Base-by-base conservation (phyloP, 768 basidiomycete genomes). In the Russula vinacea region DNA sequence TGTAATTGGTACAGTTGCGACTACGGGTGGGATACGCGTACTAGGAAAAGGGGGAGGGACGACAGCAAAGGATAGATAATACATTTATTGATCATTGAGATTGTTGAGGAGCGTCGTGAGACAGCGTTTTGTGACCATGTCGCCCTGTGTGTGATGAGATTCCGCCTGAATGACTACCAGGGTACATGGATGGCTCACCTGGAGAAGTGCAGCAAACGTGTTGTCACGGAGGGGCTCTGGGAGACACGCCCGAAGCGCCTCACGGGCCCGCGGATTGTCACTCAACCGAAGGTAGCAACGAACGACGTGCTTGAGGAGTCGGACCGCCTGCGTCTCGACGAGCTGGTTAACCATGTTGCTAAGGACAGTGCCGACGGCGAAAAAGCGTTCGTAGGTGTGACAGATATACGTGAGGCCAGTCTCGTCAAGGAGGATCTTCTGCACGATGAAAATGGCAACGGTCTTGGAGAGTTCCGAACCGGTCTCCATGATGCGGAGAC, bases 331-430 rank as follows among this genome's bases (percentile, higher is more conserved):
- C 2, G 92, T 97, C 76, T 99, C 96, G 59, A 98, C 95, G 55
- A 99, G 83, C 73, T 98, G 94, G 72, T 89, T 90, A 68, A 98
- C 97, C 97, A 99, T 99, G 75, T 97, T 98, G 79, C 91, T 92
- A 64, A 99, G 81, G 17, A 99, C 97, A 9, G 96, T 97, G 19
- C 96, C 97, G 59, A 99, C 97, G 16, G 97, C 97, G 74, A 98
- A 98, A 78, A 99, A 99, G 58, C 97, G 84, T 74, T 99, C 97
- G 73, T 99, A 99, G n/a, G 97, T 99, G 76, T 99, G 97, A 71
- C 97, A 98, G 72, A 98, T 99, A 75, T 99, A 99, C 17, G 94
- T 95, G 64, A 99, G 78, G 22, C 97, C 97, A 3, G 96, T 94
- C 76, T 99, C 97, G 74, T 99, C 97, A 58, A 98, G 82, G 17